Evolutionary conservation across 495 filamentous ascomycete species (phyloP), one percentile per base, ranked within the genome.

Genomic region (Penicillium salamii): DNA sequence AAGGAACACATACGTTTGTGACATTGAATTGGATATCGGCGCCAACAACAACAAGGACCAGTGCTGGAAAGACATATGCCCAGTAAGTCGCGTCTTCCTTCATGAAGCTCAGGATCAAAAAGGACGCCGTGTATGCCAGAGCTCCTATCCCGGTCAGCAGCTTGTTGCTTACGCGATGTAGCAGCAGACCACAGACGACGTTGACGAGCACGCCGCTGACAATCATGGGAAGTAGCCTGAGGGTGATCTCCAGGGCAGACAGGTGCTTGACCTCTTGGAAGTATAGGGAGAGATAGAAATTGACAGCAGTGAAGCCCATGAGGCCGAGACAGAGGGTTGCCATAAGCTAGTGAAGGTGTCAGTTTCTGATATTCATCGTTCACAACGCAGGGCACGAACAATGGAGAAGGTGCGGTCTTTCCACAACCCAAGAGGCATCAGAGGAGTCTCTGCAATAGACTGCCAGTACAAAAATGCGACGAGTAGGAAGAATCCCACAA

Each of bases 391-490:
- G 9, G 45, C 55, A 46, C 59, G 38, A 51, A 70, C 67, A 6
- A 72, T 31, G 2, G 64, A 61, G 49, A 72, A 72, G 32, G 71
- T 67, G 6, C 62, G 66, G 35, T 72, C 66, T 42, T 57, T 53
- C 69, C 69, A 72, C 5, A 72, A 54, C 55, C 58, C 58, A 13
- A 72, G 53, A 2, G 70, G 70, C 63, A 74, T 68, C 32, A 74
- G 42, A 8, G 70, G 55, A 26, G 65, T 15, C 12, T 44, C 31
- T 7, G 61, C 63, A 14, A 63, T 20, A 1, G 64, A 67, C 39
- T 91, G 84, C 86, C 86, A 90, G 29, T 72, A 61, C 17, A 85
- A 57, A 52, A 91, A 91, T 2, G 67, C 54, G 0, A 52, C 70
- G 5, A 89, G 71, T 4, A 89, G 60, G 8, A 83, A 42, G 20